phyloP scores from a whole-genome alignment of 495 filamentous ascomycete species.

The Talaromyces proteolyticus region DNA sequence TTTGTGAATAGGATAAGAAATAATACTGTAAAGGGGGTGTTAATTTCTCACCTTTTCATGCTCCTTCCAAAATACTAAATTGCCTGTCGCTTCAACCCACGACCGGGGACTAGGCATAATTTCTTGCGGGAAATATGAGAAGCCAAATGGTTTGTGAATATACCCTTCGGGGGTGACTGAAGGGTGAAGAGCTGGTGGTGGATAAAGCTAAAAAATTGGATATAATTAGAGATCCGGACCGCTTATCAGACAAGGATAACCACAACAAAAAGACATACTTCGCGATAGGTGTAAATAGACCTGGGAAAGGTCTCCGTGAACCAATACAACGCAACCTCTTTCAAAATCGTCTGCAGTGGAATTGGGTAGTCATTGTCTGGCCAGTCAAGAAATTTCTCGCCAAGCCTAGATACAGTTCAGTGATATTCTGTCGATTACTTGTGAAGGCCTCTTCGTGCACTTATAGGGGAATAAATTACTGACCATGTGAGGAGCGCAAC shows the following conservation, averaged over 20 bases:
- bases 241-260: neutral
- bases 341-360: constrained; percentile 44
- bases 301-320: constrained; percentile 45
- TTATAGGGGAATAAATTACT: neutral
- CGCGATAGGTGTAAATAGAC: constrained; percentile 43
- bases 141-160: constrained; percentile 47
- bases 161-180: constrained; percentile 11
- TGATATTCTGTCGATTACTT: neutral
- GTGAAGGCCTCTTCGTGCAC: neutral
- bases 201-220: neutral
- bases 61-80: constrained; percentile 32
- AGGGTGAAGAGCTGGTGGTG: neutral
- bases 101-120: constrained; percentile 30
- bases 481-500: constrained; percentile 52
- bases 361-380: constrained; percentile 28
- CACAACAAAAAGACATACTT: constrained; percentile 1
- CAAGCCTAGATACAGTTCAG: constrained; percentile 24
- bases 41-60: constrained; percentile 28
- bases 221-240: neutral
- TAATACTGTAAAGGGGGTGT: neutral
- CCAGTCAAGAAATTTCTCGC: constrained; percentile 57
- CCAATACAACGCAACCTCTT: constrained; percentile 50
- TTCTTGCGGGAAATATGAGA: constrained; percentile 45
- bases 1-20: neutral
- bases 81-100: constrained; percentile 35